phyloP scores from a whole-genome alignment of 345 rosid genomes.

The Salix exigua region DNA sequence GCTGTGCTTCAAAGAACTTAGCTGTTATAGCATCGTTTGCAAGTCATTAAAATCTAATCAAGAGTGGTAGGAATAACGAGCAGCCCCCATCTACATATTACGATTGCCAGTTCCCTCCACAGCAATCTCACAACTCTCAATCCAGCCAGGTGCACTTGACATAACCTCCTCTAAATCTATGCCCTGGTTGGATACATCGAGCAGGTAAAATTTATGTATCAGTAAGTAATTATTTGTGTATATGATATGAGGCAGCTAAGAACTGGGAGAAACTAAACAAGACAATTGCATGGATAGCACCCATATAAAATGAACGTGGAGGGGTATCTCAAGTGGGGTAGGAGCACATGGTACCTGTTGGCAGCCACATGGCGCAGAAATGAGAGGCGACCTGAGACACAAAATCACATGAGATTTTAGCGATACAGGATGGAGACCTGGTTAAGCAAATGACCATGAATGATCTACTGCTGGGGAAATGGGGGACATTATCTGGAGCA shows the following conservation, averaged over 20 bases:
- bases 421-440: background rate
- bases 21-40: conserved; percentile 23
- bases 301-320: background rate
- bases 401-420: background rate
- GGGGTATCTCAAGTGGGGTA: conserved; percentile 1
- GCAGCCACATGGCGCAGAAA: conserved; percentile 5
- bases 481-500: background rate
- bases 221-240: no score
- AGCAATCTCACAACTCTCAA: conserved; percentile 6
- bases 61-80: background rate
- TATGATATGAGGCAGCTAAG: background rate
- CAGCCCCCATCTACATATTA: conserved; percentile 9
- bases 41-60: conserved; percentile 1
- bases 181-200: background rate
- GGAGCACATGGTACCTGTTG: conserved; percentile 11
- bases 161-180: background rate
- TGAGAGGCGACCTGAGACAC: background rate
- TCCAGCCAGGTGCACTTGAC: background rate
- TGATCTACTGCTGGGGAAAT: background rate
- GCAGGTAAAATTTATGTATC: background rate
- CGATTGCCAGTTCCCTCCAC: conserved; percentile 5
- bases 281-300: background rate
- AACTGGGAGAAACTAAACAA: background rate
- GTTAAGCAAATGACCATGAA: background rate
- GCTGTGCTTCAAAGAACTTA: background rate